A percentile compares a stretch with the other conserved stretches of the same genome.
These are phyloP conservation scores for Colletotrichum sp. DNA, from an alignment of 2,329 filamentous ascomycete species.

Conservation along the genomic window DNA sequence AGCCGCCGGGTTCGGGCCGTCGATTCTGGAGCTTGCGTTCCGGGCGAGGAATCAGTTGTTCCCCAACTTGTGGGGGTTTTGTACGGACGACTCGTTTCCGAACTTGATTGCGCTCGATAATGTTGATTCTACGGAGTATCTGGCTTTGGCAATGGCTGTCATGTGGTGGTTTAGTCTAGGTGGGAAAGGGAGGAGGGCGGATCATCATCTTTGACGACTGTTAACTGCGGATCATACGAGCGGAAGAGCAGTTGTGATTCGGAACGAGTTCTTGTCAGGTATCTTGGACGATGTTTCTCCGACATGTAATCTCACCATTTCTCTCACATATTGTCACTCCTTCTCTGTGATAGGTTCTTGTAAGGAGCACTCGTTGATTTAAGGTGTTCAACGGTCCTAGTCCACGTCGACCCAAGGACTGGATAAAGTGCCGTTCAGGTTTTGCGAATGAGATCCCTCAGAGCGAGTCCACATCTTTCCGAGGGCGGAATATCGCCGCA, in stretches of 20 bases:
- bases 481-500: not conserved
- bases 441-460: not conserved
- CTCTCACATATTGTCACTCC: not conserved
- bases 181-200: not conserved
- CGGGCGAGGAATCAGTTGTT: not conserved
- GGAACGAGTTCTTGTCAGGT: not conserved
- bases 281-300: not conserved
- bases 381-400: not conserved
- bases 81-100: not conserved
- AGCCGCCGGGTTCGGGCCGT: not conserved
- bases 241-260: not conserved
- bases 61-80: not conserved
- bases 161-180: not conserved
- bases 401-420: not conserved
- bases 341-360: not conserved
- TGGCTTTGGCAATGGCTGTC: not conserved
- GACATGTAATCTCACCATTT: not conserved
- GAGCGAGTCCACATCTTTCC: not conserved
- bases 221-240: not conserved
- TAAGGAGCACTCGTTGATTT: not conserved
- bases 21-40: not conserved
- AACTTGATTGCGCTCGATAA: not conserved
- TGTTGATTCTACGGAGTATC: not conserved
- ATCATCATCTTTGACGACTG: not conserved
- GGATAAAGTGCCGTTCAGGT: not conserved